Conservation (phyloP, 2,329 filamentous ascomycete genomes). For the Rutstroemia sp. region DNA sequence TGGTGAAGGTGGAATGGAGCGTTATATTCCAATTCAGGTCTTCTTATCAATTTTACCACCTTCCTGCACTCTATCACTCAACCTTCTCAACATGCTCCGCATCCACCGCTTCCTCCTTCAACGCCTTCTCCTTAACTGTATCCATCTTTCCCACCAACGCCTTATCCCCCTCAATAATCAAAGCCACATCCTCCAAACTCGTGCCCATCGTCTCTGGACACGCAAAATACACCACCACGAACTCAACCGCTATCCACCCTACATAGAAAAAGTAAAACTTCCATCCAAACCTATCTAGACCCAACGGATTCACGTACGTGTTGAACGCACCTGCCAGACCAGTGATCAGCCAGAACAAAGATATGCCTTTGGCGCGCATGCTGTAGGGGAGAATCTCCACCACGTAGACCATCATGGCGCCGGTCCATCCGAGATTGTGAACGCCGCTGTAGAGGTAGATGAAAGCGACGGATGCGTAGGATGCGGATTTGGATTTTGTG, state of each 20-base stretch:
- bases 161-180: constrained; percentile 60
- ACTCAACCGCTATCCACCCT: constrained; percentile 50
- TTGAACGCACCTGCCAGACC: constrained; percentile 29
- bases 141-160: constrained; percentile 28
- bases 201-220: constrained; percentile 18
- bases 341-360: constrained; percentile 36
- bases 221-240: constrained; percentile 55
- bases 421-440: constrained; percentile 47
- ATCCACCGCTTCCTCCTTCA: constrained; percentile 11
- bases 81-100: constrained; percentile 8
- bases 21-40: neutral
- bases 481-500: constrained; percentile 19
- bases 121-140: constrained; percentile 5
- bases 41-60: neutral
- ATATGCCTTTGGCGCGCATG: constrained; percentile 32
- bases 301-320: constrained; percentile 38
- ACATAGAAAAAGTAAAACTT: constrained; percentile 35
- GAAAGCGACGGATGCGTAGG: constrained; percentile 30
- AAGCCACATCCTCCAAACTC: constrained; percentile 31
- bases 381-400: constrained; percentile 36
- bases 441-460: constrained; percentile 39
- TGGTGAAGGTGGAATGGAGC: neutral
- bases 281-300: constrained; percentile 33
- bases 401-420: constrained; percentile 38
- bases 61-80: neutral